Percentiles rank a stretch among this genome's conserved stretches.
Evolutionary conservation across 2,329 filamentous ascomycete species (phyloP).

Genomic region (Cytospora paraplurivora): DNA sequence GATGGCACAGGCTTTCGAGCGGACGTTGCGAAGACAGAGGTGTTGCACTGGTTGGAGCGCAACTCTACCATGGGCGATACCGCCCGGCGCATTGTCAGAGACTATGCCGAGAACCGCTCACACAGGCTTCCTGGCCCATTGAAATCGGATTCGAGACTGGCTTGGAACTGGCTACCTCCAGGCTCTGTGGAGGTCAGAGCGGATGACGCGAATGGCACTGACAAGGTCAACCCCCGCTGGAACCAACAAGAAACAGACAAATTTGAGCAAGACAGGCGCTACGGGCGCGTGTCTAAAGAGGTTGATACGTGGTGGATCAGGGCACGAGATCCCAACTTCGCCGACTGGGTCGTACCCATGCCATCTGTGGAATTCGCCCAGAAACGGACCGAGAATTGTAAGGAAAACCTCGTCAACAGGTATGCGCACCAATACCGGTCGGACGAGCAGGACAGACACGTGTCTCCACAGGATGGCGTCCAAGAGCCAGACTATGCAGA

Average conservation of each 20-base stretch:
- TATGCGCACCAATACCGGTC: constrained; percentile 51
- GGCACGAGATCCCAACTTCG: constrained; percentile 61
- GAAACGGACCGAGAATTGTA: constrained; percentile 59
- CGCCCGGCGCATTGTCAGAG: constrained; percentile 55
- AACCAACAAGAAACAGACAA: constrained; percentile 56
- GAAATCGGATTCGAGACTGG: constrained; percentile 52
- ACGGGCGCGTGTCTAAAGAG: constrained; percentile 64
- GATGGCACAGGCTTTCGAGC: constrained; percentile 57
- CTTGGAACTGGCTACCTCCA: constrained; percentile 59
- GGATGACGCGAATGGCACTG: constrained; percentile 40
- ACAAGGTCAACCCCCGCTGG: constrained; percentile 52
- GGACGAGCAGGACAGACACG: constrained; percentile 43
- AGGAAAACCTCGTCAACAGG: constrained; percentile 60
- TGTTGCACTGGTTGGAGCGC: constrained; percentile 63
- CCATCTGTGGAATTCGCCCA: constrained; percentile 62
- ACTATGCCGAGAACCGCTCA: constrained; percentile 55
- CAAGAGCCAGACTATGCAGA: constrained; percentile 43
- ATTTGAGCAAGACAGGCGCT: constrained; percentile 59
- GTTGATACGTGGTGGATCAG: constrained; percentile 67
- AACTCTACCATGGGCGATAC: constrained; percentile 61
- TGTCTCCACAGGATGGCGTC: constrained; percentile 39
- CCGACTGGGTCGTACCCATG: constrained; percentile 61
- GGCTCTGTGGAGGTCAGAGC: constrained; percentile 38
- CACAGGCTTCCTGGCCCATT: constrained; percentile 53
- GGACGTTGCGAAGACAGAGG: constrained; percentile 60